Conservation (phyloP, 345 rosid species). For the Citrus inodora region DNA sequence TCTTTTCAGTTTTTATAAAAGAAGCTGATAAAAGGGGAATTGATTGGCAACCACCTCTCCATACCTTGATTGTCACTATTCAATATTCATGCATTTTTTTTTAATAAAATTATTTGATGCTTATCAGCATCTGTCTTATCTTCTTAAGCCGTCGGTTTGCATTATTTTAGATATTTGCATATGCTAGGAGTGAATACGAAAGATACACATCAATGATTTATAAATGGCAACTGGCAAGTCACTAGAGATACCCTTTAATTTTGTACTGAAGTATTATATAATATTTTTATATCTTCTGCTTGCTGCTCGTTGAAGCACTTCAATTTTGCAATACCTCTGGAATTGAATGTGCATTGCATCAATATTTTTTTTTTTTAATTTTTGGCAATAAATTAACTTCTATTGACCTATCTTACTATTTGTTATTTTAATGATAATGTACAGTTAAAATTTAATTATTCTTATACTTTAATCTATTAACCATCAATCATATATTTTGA, state of each 20-base stretch:
- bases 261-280: not conserved
- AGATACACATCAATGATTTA: too few relatives aligned
- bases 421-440: too few relatives aligned
- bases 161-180: not conserved
- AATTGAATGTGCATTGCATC: not conserved
- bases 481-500: not conserved
- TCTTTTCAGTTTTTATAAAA: not conserved
- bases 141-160: not conserved
- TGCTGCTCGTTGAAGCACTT: not conserved
- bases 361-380: too few relatives aligned
- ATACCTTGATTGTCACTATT: conserved; percentile 16
- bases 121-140: not conserved
- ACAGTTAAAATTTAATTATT: too few relatives aligned
- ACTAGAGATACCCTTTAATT: not conserved
- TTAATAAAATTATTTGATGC: too few relatives aligned
- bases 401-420: too few relatives aligned
- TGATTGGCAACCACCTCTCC: conserved; percentile 20
- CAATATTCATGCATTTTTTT: not conserved
- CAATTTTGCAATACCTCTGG: too few relatives aligned
- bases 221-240: not conserved
- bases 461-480: too few relatives aligned
- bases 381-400: too few relatives aligned
- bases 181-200: not conserved
- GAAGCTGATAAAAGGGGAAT: conserved; percentile 1
- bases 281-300: too few relatives aligned